Conservation (phyloP, 1,284 basidiomycete species). For the Apiotrichum akiyoshidainum region DNA sequence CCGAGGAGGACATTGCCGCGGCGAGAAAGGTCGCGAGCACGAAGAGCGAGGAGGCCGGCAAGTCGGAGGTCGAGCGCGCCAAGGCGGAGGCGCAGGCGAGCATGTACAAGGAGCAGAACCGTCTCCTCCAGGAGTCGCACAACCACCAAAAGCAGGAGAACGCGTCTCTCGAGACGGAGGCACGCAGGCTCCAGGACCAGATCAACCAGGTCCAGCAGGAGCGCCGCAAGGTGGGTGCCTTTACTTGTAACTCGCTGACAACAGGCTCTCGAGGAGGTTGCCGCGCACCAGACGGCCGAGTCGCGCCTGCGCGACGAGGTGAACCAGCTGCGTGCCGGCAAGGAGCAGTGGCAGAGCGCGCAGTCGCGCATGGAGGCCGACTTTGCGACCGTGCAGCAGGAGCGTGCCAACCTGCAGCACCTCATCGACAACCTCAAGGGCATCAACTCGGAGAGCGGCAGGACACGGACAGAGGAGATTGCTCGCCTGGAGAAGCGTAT, state of each 20-base stretch:
- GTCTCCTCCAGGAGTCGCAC: slow-evolving; percentile 43
- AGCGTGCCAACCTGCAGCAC: slow-evolving; percentile 78
- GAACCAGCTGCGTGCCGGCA: slow-evolving; percentile 82
- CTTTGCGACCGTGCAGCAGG: slow-evolving; percentile 71
- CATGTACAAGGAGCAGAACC: slow-evolving; percentile 58
- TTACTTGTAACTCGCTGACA: not conserved
- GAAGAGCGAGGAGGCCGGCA: slow-evolving; percentile 63
- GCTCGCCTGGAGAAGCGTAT: slow-evolving; percentile 74
- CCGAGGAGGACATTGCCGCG: slow-evolving; percentile 64
- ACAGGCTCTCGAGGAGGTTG: slow-evolving; percentile 44
- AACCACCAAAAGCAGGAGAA: slow-evolving; percentile 45
- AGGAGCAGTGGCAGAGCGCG: slow-evolving; percentile 80
- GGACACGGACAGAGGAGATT: slow-evolving; percentile 73
- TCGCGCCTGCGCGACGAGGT: slow-evolving; percentile 78
- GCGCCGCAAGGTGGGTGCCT: slow-evolving; percentile 19
- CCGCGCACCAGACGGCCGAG: slow-evolving; percentile 57
- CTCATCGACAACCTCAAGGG: slow-evolving; percentile 81
- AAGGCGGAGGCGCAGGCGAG: slow-evolving; percentile 74
- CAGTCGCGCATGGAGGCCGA: slow-evolving; percentile 78
- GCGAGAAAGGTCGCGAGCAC: slow-evolving; percentile 64
- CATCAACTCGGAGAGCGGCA: slow-evolving; percentile 83
- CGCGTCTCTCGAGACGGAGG: slow-evolving; percentile 34
- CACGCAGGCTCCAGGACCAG: slow-evolving; percentile 37
- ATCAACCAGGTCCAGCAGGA: slow-evolving; percentile 38
- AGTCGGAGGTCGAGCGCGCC: slow-evolving; percentile 65